Evolutionary conservation across 805 yeast genomes (phyloP).

Genomic region (Danielozyma ontarioensis): DNA sequence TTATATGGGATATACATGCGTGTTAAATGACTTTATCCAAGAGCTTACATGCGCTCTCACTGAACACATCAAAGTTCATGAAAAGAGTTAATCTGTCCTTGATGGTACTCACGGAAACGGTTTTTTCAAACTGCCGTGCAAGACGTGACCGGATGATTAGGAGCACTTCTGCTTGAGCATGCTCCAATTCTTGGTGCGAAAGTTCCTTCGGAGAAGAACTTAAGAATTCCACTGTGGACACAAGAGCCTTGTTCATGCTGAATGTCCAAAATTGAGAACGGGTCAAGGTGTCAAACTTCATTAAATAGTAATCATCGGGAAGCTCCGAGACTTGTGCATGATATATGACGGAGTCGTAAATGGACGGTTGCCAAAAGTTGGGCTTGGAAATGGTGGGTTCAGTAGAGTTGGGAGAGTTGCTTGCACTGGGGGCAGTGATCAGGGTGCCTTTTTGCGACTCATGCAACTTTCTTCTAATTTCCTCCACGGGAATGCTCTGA

Average conservation of each 20-base stretch:
- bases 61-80: slow-evolving; percentile 16
- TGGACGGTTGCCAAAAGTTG: slow-evolving; percentile 2
- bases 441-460: neutral
- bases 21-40: neutral
- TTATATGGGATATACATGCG: neutral
- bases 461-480: no score
- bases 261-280: slow-evolving; percentile 13
- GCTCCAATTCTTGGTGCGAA: slow-evolving; percentile 2
- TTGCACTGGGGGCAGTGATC: neutral
- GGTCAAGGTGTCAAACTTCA: slow-evolving; percentile 4
- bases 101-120: slow-evolving; percentile 4
- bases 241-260: slow-evolving; percentile 10
- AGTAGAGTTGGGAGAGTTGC: neutral
- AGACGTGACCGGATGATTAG: slow-evolving; percentile 6
- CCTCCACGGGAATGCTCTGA: neutral
- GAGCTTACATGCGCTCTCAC: slow-evolving; percentile 2
- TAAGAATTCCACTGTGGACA: slow-evolving; percentile 14
- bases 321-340: slow-evolving; percentile 2
- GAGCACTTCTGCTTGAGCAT: slow-evolving; percentile 6
- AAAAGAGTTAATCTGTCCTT: slow-evolving; percentile 10
- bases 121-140: slow-evolving; percentile 4
- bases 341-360: slow-evolving; percentile 4
- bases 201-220: slow-evolving; percentile 4
- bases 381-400: neutral
- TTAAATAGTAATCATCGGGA: slow-evolving; percentile 9